Base-by-base conservation (phyloP, 108 stramenopile genomes). In the Discostella stelligeroides region DNA sequence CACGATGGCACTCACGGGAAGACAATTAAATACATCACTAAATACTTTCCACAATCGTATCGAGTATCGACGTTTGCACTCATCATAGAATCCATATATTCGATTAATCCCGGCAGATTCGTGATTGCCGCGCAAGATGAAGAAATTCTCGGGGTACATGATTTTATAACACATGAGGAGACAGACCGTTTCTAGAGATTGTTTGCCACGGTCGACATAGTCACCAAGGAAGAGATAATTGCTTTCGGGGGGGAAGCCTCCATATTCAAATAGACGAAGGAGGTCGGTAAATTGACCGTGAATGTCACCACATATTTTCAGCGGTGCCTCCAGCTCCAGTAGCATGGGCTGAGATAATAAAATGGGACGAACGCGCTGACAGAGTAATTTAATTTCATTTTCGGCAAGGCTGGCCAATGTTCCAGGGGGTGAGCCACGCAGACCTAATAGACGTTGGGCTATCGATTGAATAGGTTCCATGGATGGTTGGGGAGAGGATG, bases 21-120 rank as follows among this genome's bases (percentile, higher is more conserved):
- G 82, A 75, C 95, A 97, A 79, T 97, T 97, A 82, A 98, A 98
- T 50, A 89, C 89, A 82, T 98, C 97, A 17, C 92, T 94, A 76
- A 97, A 97, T 2, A 90, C 85, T 65, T 94, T 95, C 96, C 97
- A 98, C 1, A 98, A 73, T 68, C 95, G 92, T 71, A 97, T 88
- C 54, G 88, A 88, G 75, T 97, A 97, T 21, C 95, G 77, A 42
- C 97, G 77, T 84, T 96, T 95, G 75, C 90, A 92, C 86, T 91
- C 90, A 66, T 91, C 90, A 50, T 89, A 94, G 61, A 93, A 93
- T 10, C 92, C 92, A 69, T 93, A 93, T 38, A 93, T 90, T 7
- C 94, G 84, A 84, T 96, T 96, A 79, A 97, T 95, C n/a, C 95
- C 95, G 21, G 95, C 92, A 54, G 85, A 82, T 77, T 96, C 96